A percentile compares a stretch with the other conserved stretches of the same genome.
Conservation (phyloP, 1,139 yeast genomes). For the Yamadazyma diddensiae region DNA sequence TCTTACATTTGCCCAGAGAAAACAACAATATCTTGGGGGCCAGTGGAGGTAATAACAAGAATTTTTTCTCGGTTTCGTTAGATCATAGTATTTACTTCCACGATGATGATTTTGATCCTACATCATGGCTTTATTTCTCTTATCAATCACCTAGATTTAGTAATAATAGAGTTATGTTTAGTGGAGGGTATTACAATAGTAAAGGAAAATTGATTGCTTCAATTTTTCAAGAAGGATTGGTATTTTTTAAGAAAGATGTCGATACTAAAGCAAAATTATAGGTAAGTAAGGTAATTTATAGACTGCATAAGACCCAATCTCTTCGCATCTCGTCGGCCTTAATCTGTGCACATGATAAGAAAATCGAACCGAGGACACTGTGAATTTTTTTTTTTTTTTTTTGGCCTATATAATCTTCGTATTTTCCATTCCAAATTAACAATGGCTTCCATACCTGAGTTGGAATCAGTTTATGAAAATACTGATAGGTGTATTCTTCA, state of each 20-base stretch:
- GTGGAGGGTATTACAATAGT: constrained; percentile 32
- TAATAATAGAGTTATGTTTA: constrained; percentile 39
- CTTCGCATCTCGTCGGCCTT: not conserved
- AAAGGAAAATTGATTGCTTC: constrained; percentile 37
- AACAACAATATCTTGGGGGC: constrained; percentile 15
- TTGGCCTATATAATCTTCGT: no score
- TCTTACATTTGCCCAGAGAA: constrained; percentile 23
- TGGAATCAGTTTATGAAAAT: constrained; percentile 17
- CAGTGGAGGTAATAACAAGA: constrained; percentile 19
- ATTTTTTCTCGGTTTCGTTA: constrained; percentile 38
- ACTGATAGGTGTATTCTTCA: constrained; percentile 21
- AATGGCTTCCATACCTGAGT: constrained; percentile 4
- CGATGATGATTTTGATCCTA: constrained; percentile 42
- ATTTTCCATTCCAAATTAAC: no score
- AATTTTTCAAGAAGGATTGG: constrained; percentile 44
- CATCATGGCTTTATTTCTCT: constrained; percentile 36
- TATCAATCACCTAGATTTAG: constrained; percentile 34
- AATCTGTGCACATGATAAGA: not conserved
- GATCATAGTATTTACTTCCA: constrained; percentile 44
- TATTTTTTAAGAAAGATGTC: constrained; percentile 29
- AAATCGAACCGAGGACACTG: no score
- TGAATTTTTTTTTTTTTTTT: no score
- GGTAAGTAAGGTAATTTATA: constrained; percentile 5
- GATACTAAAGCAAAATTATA: constrained; percentile 31
- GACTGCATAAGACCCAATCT: not conserved